Base-by-base conservation (phyloP, 164 flowering plant genomes). In the Euptelea pleiosperma region DNA sequence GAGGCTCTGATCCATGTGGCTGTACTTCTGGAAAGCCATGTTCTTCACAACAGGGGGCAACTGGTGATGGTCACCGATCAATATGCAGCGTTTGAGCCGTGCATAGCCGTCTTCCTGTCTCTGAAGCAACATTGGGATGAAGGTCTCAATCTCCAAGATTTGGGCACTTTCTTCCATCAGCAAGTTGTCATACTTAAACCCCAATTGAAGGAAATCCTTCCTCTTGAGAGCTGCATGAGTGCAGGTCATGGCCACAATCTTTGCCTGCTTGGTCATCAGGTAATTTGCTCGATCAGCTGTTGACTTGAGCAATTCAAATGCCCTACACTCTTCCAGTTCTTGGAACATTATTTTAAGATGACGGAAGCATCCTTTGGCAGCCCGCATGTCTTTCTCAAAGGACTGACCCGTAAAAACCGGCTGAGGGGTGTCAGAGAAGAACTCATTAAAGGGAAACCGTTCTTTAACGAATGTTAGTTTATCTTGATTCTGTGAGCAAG, bases 111-210 rank as follows among this genome's bases (percentile, higher is more conserved):
- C 99, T 75, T 90, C 97, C 66, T 90, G 99, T 67, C 96, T 81
- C 63, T 93, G 99, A 26, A 93, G 96, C 67, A 91, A 66, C 99
- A 93, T 93, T 11, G 97, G 99, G 43, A 93, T 93, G 59, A 90
- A 93, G 57, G 97, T 93, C 70, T 93, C 99, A 51, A 93, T 93
- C 73, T 93, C 99, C 67, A 93, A 73, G 24, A 93, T 93, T 48
- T 93, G 97, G 7, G 99, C 99, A 75, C 99, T 93, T 79, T 93
- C 99, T 78, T 93, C 99, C 99, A 93, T 93, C 61, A 93, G 73
- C 67, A 93, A 68, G 76, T 93, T 93, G 73, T 90, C 99, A 74
- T 93, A 90, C 73, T 93, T 93, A 65, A 93, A 93, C 35, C 96
- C 99, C 37, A 85, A 50, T 49, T 86, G 83, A 57, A 93, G 91